Evolutionary conservation across 2,329 filamentous ascomycete species (phyloP).

Genomic region (Neodidymelliopsis sp.): DNA sequence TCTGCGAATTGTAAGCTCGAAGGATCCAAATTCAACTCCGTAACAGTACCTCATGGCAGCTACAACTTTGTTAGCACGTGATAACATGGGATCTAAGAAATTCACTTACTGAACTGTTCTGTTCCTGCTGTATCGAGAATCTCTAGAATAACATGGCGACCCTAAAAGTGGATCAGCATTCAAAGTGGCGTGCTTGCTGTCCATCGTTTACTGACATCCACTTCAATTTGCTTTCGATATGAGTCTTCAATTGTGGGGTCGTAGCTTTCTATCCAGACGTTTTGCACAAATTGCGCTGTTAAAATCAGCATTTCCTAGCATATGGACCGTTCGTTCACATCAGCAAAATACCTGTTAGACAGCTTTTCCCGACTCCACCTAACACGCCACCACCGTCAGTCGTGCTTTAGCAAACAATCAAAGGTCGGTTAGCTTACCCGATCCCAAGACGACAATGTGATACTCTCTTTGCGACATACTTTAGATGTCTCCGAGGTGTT

Average conservation of each 20-base stretch:
- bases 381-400: conserved; percentile 42
- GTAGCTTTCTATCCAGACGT: conserved; percentile 86
- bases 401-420: conserved; percentile 23
- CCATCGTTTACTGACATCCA: conserved; percentile 72
- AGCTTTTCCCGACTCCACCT: conserved; percentile 93
- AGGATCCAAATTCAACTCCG: conserved; percentile 21
- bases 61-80: conserved; percentile 27
- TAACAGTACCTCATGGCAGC: conserved; percentile 46
- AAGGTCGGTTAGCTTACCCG: conserved; percentile 42
- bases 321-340: background rate
- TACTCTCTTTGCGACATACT: conserved; percentile 53
- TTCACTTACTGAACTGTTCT: conserved; percentile 83
- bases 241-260: conserved; percentile 70
- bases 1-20: conserved; percentile 29
- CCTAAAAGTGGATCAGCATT: conserved; percentile 59
- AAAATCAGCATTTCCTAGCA: conserved; percentile 23
- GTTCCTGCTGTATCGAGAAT: conserved; percentile 92
- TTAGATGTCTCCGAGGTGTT: conserved; percentile 20
- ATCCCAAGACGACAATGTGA: conserved; percentile 54
- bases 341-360: conserved; percentile 75
- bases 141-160: conserved; percentile 86
- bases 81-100: background rate
- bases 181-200: background rate
- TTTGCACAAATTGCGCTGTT: conserved; percentile 85
- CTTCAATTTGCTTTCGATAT: conserved; percentile 69